Conservation (phyloP, 225 moss, liverwort and hornwort species). For the Climacium dendroides region DNA sequence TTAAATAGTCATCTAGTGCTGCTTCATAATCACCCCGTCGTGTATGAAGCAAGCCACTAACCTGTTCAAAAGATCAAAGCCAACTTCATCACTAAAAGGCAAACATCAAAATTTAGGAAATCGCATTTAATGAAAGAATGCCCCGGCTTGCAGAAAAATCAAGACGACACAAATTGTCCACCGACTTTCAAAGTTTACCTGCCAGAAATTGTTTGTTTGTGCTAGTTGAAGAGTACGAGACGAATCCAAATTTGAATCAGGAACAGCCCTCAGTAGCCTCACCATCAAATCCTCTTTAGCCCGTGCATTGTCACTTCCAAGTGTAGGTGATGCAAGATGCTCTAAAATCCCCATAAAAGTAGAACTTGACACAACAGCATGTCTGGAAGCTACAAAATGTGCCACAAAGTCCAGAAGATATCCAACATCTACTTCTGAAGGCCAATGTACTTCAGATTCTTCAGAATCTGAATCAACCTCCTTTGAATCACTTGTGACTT, state of each 20-base stretch:
- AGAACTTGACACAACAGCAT: slow-evolving; percentile 66
- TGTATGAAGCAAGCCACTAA: slow-evolving; percentile 65
- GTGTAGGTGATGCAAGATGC: slow-evolving; percentile 47
- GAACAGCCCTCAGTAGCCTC: slow-evolving; percentile 61
- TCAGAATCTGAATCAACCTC: background rate
- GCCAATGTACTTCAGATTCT: slow-evolving; percentile 29
- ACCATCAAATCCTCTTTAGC: slow-evolving; percentile 89
- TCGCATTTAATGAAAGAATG: background rate
- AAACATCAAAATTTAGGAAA: background rate
- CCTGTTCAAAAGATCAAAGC: slow-evolving; percentile 30
- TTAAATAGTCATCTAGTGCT: slow-evolving; percentile 75
- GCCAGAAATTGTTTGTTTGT: slow-evolving; percentile 57
- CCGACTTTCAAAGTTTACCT: slow-evolving; percentile 32
- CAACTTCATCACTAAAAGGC: background rate
- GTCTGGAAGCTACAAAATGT: slow-evolving; percentile 79
- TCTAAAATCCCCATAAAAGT: slow-evolving; percentile 68
- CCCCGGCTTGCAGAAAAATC: background rate
- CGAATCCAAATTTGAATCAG: slow-evolving; percentile 59
- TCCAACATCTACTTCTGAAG: slow-evolving; percentile 50
- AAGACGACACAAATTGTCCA: background rate
- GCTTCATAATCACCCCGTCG: slow-evolving; percentile 56
- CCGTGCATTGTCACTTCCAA: slow-evolving; percentile 6
- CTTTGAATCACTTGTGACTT: background rate
- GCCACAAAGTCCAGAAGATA: slow-evolving; percentile 82
- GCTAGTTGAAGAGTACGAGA: slow-evolving; percentile 62